A percentile compares a stretch with the other conserved stretches of the same genome.
Conservation (phyloP, 2,329 filamentous ascomycete genomes). For the Teratosphaeria viscida region DNA sequence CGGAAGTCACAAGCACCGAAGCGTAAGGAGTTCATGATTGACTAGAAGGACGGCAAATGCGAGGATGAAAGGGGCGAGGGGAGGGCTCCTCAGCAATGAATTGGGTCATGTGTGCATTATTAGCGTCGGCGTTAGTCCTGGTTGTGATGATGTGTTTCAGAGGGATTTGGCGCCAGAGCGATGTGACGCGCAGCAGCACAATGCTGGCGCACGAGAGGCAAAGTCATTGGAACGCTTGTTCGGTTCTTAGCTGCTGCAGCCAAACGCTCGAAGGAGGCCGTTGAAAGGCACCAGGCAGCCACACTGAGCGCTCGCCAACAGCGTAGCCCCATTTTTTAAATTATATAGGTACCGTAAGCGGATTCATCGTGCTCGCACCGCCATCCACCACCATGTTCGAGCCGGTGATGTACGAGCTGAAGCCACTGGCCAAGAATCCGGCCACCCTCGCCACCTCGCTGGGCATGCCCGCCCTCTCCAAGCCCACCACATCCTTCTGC, state of each 20-base stretch:
- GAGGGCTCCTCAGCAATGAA: background rate
- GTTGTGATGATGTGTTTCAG: background rate
- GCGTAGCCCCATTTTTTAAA: background rate
- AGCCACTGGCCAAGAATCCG: constrained; percentile 52
- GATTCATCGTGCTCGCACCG: constrained; percentile 36
- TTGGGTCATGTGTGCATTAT: background rate
- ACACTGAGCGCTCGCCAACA: background rate
- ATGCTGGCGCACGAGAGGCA: too few relatives aligned
- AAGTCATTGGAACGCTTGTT: too few relatives aligned
- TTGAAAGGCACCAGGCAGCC: background rate
- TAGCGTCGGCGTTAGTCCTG: background rate
- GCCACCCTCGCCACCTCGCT: constrained; percentile 51
- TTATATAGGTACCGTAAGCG: constrained; percentile 21
- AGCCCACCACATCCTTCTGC: constrained; percentile 43
- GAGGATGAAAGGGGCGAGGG: background rate
- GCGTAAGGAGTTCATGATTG: background rate
- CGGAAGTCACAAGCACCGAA: background rate
- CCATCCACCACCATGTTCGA: constrained; percentile 54
- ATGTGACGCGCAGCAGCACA: background rate
- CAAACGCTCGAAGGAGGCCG: background rate
- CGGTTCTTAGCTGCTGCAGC: background rate
- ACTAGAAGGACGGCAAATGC: constrained; percentile 2
- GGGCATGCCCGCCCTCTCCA: constrained; percentile 48
- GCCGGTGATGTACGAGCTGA: constrained; percentile 53
- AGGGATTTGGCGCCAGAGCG: background rate